Evolutionary conservation across 2,329 filamentous ascomycete genomes (phyloP), one percentile per base, ranked within the genome.

Genomic region (Fusarium falciforme): DNA sequence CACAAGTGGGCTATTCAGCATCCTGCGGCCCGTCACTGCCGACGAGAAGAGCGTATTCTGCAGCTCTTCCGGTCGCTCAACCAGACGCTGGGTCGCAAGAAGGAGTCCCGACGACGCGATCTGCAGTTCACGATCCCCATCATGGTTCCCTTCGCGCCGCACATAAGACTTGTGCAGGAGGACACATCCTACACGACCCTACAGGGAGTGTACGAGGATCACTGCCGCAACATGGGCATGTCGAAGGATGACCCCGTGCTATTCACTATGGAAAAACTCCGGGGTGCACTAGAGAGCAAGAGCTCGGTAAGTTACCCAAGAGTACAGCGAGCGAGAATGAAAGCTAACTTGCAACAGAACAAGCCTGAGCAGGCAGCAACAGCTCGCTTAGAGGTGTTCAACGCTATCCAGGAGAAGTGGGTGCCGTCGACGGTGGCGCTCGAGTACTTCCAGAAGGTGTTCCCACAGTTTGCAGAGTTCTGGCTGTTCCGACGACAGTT

Each of bases 401-500:
- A 93, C 49, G 94, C 96, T 2, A 97, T 99, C 74, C 95, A 98
- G 83, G 93, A 97, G 82, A 96, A 95, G 81, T 97, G 93, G 89
- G 95, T 98, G 65, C 93, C 95, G 7, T 92, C 92, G 68, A 94
- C 91, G 4, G 87, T 98, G 68, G 92, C 93, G 25, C 89, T 97
- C 63, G 91, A 97, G 75, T 98, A 96, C 85, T 98, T 98, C 89
- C 93, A 95, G 80, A 87, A 89, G 75, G 93, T 92, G 6, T 98
- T 96, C 84, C 93, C 95, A 33, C 93, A 94, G 72, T 99, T 94
- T 83, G 91, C 93, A 54, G 95, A 98, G 79, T 98, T 98, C 87
- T 99, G 96, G 95, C 90, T 99, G 67, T 99, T 99, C 94, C 93
- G 96, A 68, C 92, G 95, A 68, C 95, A 98, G 75, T 98, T 99